Evolutionary conservation across 2,329 filamentous ascomycete genomes (phyloP), one percentile per base, ranked within the genome.

Genomic region (Botrytis galanthina): DNA sequence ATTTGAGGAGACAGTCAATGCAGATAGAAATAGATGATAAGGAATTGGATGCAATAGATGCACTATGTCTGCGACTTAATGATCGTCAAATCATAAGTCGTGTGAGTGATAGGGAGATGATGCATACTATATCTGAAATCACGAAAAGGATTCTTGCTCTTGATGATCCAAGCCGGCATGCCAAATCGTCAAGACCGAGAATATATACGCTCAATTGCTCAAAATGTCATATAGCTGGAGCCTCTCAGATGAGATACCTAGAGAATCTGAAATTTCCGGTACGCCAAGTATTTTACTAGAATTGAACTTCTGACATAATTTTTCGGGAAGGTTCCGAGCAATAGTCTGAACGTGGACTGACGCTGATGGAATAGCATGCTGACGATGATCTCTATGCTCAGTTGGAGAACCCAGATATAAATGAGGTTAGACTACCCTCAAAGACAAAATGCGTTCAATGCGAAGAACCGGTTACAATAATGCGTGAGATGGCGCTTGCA

Each of bases 81-180:
- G 79, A 82, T 42, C 79, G 83, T 22, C 82, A 83, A 73, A 73
- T 82, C 3, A 76, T 83, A 46, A 80, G 82, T 69, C 80, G 83
- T n/a, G 77, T 82, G n/a, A 84, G 83, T 72, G 83, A 84, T 75
- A 76, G 80, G 64, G 82, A 83, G 59, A 75, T 82, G 75, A 80
- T 81, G 73, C 80, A 81, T 74, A 81, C 77, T 39, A 79, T 84
- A 57, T 81, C 82, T 20, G 79, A 81, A 71, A 79, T 83, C 10
- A 80, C 80, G 29, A 79, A 77, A 70, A 81, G 79, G 39, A 82
- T 84, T 63, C 75, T 80, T 18, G 71, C 81, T 6, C 78, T 83
- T 10, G 82, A 83, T 74, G 82, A 83, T 73, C 82, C 82, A 35
- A 77, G 77, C 66, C 77, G 80, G 54, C 78, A 80, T 54, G 79